phyloP scores from a whole-genome alignment of 2,329 filamentous ascomycete species.

The Verruconis gallopava region DNA sequence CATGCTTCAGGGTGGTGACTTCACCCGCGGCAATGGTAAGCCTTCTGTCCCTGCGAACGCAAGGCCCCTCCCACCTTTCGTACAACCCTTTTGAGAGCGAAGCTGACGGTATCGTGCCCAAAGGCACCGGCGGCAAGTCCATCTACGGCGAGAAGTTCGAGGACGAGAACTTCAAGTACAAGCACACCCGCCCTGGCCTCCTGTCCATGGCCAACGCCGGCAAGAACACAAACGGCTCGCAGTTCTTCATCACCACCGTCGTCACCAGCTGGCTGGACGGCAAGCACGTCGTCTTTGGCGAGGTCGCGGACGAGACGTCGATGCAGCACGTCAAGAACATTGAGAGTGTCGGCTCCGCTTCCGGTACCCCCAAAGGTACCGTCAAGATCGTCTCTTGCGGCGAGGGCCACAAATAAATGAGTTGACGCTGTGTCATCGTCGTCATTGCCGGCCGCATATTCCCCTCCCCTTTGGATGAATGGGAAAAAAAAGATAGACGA shows the following conservation, averaged over 20 bases:
- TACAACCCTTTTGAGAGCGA: not conserved
- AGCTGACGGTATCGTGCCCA: too few relatives aligned
- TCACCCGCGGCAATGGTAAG: conserved; percentile 79
- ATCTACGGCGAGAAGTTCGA: conserved; percentile 92
- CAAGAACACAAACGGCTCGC: conserved; percentile 63
- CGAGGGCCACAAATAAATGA: not conserved
- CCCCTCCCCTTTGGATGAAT: too few relatives aligned
- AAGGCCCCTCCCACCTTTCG: not conserved
- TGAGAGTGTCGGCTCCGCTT: not conserved
- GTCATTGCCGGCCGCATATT: too few relatives aligned
- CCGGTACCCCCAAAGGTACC: not conserved
- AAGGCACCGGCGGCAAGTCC: conserved; percentile 71
- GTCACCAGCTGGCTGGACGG: conserved; percentile 57
- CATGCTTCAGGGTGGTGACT: conserved; percentile 95
- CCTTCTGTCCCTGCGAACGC: conserved; percentile 20
- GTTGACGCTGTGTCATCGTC: too few relatives aligned
- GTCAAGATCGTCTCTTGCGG: not conserved
- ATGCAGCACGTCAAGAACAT: conserved; percentile 28
- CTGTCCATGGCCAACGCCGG: conserved; percentile 93
- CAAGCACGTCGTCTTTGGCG: conserved; percentile 55
- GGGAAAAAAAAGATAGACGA: too few relatives aligned
- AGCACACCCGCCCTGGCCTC: conserved; percentile 62
- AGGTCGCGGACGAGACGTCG: conserved; percentile 9
- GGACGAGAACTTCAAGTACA: conserved; percentile 77
- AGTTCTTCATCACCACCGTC: conserved; percentile 61